These are phyloP conservation scores for Pyrenochaeta sp. DNA, from an alignment of 2,329 filamentous ascomycete genomes.

Conservation along the genomic window DNA sequence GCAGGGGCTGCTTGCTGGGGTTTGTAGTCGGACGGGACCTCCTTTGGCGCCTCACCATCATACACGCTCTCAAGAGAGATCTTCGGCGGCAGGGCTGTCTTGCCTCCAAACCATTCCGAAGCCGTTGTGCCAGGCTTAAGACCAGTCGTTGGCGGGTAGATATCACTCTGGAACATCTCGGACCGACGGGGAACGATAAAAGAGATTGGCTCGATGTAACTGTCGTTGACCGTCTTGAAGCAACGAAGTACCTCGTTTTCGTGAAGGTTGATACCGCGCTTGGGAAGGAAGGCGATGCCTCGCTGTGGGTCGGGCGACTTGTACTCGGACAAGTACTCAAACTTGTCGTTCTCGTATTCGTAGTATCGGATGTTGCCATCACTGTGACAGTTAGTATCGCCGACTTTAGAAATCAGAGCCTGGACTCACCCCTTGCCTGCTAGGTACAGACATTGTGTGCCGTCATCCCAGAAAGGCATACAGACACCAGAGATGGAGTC, in stretches of 20 bases:
- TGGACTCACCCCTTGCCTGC: constrained; percentile 88
- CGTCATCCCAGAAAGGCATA: constrained; percentile 99
- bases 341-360: constrained; percentile 98
- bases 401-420: not conserved
- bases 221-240: constrained; percentile 96
- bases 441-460: constrained; percentile 92
- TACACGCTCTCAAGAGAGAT: constrained; percentile 94
- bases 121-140: constrained; percentile 81
- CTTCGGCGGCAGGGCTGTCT: constrained; percentile 84
- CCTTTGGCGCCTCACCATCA: constrained; percentile 80
- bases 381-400: constrained; percentile 55
- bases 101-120: constrained; percentile 85
- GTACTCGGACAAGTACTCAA: constrained; percentile 96
- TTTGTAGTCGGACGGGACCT: constrained; percentile 76
- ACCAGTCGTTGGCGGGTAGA: constrained; percentile 87
- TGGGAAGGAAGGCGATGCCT: constrained; percentile 92
- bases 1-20: constrained; percentile 54
- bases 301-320: constrained; percentile 96
- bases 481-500: constrained; percentile 97
- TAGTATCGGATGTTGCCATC: constrained; percentile 99
- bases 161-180: constrained; percentile 95
- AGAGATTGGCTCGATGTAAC: constrained; percentile 94
- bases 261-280: constrained; percentile 93
- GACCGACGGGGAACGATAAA: constrained; percentile 95
- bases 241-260: constrained; percentile 92